Evolutionary conservation across 768 basidiomycete species (phyloP).

Genomic region (Amanita muscaria): DNA sequence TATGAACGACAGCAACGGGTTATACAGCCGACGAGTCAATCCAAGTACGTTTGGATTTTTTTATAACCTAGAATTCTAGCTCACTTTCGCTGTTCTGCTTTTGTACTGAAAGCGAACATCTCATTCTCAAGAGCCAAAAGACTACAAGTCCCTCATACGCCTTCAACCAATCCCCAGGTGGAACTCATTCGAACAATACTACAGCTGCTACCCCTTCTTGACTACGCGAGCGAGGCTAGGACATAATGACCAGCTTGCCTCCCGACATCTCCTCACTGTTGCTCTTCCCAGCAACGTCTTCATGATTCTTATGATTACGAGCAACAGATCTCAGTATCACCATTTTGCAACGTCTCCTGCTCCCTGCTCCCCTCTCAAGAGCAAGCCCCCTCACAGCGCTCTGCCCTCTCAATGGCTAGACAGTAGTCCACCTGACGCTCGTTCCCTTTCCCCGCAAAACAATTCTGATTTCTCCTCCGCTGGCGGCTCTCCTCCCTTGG

Average conservation of each 20-base stretch:
- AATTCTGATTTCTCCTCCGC: conserved; percentile 86
- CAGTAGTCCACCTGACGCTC: conserved; percentile 57
- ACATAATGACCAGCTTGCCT: conserved; percentile 74
- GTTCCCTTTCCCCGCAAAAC: conserved; percentile 77
- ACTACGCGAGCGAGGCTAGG: too few species aligned
- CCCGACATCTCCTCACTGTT: conserved; percentile 76
- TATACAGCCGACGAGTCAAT: too few species aligned
- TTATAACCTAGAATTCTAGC: too few species aligned
- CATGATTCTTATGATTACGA: conserved; percentile 85
- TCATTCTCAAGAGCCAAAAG: too few species aligned
- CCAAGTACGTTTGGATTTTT: too few species aligned
- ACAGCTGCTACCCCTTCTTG: too few species aligned
- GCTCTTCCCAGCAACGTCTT: conserved; percentile 72
- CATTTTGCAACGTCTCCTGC: conserved; percentile 60
- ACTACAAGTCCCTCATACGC: too few species aligned
- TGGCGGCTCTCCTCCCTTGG: conserved; percentile 70
- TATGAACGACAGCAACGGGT: too few species aligned
- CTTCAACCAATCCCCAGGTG: too few species aligned
- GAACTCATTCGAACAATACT: too few species aligned
- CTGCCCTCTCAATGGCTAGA: conserved; percentile 91
- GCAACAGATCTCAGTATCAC: conserved; percentile 47
- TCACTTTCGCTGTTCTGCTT: too few species aligned
- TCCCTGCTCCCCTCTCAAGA: conserved; percentile 65
- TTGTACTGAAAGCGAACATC: too few species aligned
- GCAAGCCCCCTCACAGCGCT: conserved; percentile 58